These are phyloP conservation scores for Neonectria neomacrospora DNA, from an alignment of 2,329 filamentous ascomycete species.

Conservation along the genomic window DNA sequence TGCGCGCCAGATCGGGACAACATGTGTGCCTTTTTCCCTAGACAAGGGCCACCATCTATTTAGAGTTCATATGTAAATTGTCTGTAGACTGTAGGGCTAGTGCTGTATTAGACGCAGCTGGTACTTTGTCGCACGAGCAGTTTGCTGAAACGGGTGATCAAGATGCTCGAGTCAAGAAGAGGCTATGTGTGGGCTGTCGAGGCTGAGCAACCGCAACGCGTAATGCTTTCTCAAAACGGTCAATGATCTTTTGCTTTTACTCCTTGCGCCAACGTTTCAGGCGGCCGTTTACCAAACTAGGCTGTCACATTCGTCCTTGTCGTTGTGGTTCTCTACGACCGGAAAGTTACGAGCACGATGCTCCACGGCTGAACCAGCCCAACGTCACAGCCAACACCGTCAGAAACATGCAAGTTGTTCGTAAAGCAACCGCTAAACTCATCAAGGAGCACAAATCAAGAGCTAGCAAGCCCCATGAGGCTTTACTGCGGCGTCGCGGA, in stretches of 20 bases:
- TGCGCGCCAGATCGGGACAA: slow-evolving; percentile 19
- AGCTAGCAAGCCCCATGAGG: neutral
- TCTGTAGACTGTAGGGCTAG: slow-evolving; percentile 13
- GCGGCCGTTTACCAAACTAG: neutral
- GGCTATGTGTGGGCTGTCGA: neutral
- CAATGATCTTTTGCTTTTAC: neutral
- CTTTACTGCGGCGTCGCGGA: neutral
- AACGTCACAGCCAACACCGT: slow-evolving; percentile 16
- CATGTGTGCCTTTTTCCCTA: neutral
- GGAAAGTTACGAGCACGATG: neutral
- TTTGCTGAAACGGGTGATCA: neutral
- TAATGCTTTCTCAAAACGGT: neutral
- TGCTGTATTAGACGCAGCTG: neutral
- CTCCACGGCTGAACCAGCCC: neutral
- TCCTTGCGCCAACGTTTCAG: neutral
- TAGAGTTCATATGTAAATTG: neutral
- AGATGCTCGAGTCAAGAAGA: neutral
- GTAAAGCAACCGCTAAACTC: neutral
- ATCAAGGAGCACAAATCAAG: neutral
- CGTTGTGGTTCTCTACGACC: neutral
- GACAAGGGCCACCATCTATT: neutral
- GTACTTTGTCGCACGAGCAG: neutral
- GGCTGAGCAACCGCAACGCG: neutral
- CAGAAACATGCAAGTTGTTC: neutral
- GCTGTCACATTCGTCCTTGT: neutral